Base-by-base conservation (phyloP, 1,284 basidiomycete species). In the Ganoderma sinense region DNA sequence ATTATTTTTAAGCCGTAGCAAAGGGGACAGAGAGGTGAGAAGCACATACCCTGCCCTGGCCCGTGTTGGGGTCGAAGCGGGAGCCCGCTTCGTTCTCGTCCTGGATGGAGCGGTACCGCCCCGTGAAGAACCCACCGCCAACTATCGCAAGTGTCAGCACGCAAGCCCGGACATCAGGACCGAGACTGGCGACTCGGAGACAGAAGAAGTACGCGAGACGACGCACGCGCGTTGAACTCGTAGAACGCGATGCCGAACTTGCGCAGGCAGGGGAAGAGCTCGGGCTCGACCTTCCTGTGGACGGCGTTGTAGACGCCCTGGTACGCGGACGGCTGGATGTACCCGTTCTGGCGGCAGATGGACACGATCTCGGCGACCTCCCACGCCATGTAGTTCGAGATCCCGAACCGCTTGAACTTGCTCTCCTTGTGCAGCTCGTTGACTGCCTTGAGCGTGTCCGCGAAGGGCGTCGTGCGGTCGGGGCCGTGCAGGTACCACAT, bases 341-440 rank as follows among this genome's bases (percentile, higher is more conserved):
- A 92, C 1, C 85, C 86, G 67, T 89, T 85, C 10, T 81, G 77
- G 56, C 82, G 83, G 79, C 87, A 89, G 68, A 91, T 87, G 2
- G 75, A 77, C n/a, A 89, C 84, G 4, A 92, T 88, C 76, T 90
- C 85, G 2, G 90, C 89, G 0, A 93, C 91, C 75, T 92, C 89
- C 85, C 87, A 84, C 79, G 82, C 71, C 75, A 77, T 80, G 76
- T 84, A 88, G 78, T 89, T 89, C 74, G 84, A 86, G 70, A 90
- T 81, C 5, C 88, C 88, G 71, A 89, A 80, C 4, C 80, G 78
- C 67, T 80, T 78, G 78, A 79, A 82, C 45, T 79, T 75, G n/a
- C 87, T 87, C 71, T 86, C 82, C 69, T 85, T 82, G 79, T 88
- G 80, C 29, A 86, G 81, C 5, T 85, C 84, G 76, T 89, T 81